Conservation (phyloP, 306 rosid species). For the Datisca glomerata region DNA sequence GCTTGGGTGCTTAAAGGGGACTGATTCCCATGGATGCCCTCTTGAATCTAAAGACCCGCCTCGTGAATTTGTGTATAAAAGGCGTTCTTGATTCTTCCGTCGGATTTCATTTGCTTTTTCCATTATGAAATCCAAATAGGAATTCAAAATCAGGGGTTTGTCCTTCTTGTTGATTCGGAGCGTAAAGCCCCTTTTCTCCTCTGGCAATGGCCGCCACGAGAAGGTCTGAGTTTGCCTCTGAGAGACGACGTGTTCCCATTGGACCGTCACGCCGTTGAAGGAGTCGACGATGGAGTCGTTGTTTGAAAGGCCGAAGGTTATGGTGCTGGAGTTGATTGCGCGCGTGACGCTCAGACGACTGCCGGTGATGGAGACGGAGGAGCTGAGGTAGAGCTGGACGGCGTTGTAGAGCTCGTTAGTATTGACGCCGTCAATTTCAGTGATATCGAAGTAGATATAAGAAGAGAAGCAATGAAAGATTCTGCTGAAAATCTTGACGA, state of each 20-base stretch:
- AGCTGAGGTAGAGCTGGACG: slow-evolving; percentile 77
- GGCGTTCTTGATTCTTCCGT: slow-evolving; percentile 71
- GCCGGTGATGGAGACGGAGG: slow-evolving; percentile 55
- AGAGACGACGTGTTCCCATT: slow-evolving; percentile 87
- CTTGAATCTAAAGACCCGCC: slow-evolving; percentile 85
- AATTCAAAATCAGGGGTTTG: slow-evolving; percentile 38
- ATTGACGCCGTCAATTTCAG: slow-evolving; percentile 94
- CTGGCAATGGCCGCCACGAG: slow-evolving; percentile 87
- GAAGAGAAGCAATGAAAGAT: slow-evolving; percentile 65
- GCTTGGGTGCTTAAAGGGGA: slow-evolving; percentile 91
- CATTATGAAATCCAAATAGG: slow-evolving; percentile 70
- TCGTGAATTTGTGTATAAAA: slow-evolving; percentile 67
- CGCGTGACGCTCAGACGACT: slow-evolving; percentile 74
- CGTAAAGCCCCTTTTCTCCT: slow-evolving; percentile 83
- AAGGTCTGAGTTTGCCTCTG: slow-evolving; percentile 69
- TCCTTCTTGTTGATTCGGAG: slow-evolving; percentile 61
- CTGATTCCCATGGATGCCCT: slow-evolving; percentile 98
- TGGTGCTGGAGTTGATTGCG: slow-evolving; percentile 69
- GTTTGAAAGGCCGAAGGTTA: slow-evolving; percentile 78
- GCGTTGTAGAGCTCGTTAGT: slow-evolving; percentile 99
- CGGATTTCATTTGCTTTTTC: slow-evolving; percentile 73
- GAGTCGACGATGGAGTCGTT: slow-evolving; percentile 73
- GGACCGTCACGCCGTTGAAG: slow-evolving; percentile 53
- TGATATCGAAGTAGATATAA: slow-evolving; percentile 77
- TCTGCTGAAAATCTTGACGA: slow-evolving; percentile 33